phyloP scores from a whole-genome alignment of 768 basidiomycete genomes.

The Gymnopilus dilepis region DNA sequence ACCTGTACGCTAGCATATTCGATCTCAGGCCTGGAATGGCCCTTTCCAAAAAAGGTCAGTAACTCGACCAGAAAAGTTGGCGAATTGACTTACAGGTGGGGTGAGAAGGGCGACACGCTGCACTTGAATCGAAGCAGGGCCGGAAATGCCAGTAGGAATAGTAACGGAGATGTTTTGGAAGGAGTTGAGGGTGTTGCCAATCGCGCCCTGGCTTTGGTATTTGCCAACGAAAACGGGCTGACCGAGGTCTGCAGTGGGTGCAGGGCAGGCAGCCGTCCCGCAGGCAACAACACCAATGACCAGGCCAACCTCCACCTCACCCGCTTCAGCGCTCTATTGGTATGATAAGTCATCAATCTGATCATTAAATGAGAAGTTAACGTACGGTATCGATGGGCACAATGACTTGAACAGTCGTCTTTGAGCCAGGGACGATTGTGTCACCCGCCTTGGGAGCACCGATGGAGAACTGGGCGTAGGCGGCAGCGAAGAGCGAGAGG shows the following conservation, averaged over 20 bases:
- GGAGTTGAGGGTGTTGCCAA: constrained; percentile 5
- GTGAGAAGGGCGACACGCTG: background rate
- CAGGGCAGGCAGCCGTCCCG: constrained; percentile 13
- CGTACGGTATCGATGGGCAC: constrained; percentile 12
- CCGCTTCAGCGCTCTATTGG: constrained; percentile 16
- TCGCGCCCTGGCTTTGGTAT: constrained; percentile 2
- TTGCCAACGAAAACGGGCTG: constrained; percentile 14
- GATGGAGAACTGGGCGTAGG: constrained; percentile 7
- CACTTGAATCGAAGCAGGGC: constrained; percentile 8
- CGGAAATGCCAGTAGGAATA: constrained; percentile 4
- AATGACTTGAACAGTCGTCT: constrained; percentile 9
- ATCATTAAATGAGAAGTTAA: no score
- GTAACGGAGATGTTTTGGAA: constrained; percentile 9
- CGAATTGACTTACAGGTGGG: constrained; percentile 1
- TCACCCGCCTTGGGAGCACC: constrained; percentile 3
- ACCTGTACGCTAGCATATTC: background rate
- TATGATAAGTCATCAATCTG: no score
- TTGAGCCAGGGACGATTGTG: background rate
- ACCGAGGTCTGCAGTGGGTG: constrained; percentile 8
- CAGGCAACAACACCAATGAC: constrained; percentile 17
- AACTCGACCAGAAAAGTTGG: background rate
- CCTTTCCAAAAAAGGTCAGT: background rate
- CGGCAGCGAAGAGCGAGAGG: background rate
- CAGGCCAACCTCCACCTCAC: constrained; percentile 12
- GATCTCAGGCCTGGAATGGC: background rate